Conservation (phyloP, 2,329 filamentous ascomycete genomes). For the Calonectria naviculata region DNA sequence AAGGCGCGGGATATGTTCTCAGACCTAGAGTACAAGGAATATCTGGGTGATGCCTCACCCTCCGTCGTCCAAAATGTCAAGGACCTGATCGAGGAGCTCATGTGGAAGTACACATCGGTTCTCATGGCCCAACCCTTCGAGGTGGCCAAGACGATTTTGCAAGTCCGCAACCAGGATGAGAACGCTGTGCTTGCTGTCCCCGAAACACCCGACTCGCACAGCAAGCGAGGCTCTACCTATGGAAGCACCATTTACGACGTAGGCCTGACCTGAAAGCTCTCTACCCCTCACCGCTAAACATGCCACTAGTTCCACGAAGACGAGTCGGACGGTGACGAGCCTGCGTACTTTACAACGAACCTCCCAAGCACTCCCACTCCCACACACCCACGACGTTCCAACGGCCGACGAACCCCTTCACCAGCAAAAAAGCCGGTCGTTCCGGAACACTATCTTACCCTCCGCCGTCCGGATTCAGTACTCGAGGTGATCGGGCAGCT, state of each 20-base stretch:
- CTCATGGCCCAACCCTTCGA: conserved; percentile 96
- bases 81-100: conserved; percentile 82
- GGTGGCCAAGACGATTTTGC: conserved; percentile 93
- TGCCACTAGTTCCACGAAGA: conserved; percentile 59
- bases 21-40: conserved; percentile 92
- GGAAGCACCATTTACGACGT: conserved; percentile 51
- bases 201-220: conserved; percentile 35
- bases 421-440: conserved; percentile 49
- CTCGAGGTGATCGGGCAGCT: conserved; percentile 88
- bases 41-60: conserved; percentile 80
- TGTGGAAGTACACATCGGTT: conserved; percentile 93
- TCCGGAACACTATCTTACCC: conserved; percentile 70
- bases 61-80: conserved; percentile 80
- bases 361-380: conserved; percentile 65
- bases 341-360: conserved; percentile 84
- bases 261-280: conserved; percentile 24
- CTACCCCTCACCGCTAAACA: conserved; percentile 34
- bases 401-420: conserved; percentile 45
- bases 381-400: conserved; percentile 46
- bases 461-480: conserved; percentile 83
- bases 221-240: conserved; percentile 46
- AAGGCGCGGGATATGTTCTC: conserved; percentile 87
- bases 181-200: conserved; percentile 45
- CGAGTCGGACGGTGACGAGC: conserved; percentile 81
- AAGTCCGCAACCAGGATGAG: conserved; percentile 73